phyloP scores from a whole-genome alignment of 2,329 filamentous ascomycete genomes.

The Balansia obtecta region DNA sequence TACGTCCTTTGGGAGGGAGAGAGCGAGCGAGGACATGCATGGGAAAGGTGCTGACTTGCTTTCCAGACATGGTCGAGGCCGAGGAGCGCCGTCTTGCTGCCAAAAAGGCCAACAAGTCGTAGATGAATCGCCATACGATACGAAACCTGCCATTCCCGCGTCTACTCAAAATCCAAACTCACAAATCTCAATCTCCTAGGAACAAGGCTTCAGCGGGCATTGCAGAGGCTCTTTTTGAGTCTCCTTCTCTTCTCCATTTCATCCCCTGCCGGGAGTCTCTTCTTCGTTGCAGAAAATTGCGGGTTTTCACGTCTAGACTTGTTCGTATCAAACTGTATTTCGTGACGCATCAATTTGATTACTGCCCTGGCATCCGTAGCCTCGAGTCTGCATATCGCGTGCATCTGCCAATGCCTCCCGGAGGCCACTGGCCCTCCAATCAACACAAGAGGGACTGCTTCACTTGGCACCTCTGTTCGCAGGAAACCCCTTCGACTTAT shows the following conservation, averaged over 20 bases:
- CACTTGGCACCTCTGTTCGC: too few species aligned
- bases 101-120: constrained; percentile 20
- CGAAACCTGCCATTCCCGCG: background rate
- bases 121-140: background rate
- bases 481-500: too few species aligned
- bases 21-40: too few species aligned
- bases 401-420: too few species aligned
- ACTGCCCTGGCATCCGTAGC: background rate
- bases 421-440: too few species aligned
- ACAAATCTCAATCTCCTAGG: background rate
- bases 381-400: background rate
- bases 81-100: constrained; percentile 52
- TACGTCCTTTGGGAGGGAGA: constrained; percentile 24
- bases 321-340: background rate
- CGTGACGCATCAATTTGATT: background rate
- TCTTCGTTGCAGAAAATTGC: background rate
- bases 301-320: background rate
- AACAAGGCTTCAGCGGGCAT: background rate
- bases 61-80: constrained; percentile 65
- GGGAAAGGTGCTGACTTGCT: background rate
- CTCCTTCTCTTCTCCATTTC: background rate
- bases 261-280: background rate
- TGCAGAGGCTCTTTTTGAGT: background rate
- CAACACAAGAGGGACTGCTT: too few species aligned
- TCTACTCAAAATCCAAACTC: background rate